Percentiles rank a stretch among this genome's conserved stretches.
Evolutionary conservation across 768 basidiomycete genomes (phyloP).

Genomic region (Rubroboletus pulcherrimus): DNA sequence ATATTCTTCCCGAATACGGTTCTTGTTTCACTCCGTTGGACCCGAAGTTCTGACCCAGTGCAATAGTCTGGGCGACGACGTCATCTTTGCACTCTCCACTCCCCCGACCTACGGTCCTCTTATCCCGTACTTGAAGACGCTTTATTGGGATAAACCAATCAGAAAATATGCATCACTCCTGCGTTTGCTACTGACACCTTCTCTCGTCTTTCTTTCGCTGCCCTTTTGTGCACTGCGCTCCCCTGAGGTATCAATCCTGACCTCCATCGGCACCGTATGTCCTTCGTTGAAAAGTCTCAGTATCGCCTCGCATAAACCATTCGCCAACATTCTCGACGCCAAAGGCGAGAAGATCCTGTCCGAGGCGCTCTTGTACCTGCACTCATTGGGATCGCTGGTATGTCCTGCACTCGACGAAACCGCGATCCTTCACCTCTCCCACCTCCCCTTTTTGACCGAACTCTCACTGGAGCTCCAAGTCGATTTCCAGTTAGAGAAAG

Average conservation of each 20-base stretch:
- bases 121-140: constrained; percentile 19
- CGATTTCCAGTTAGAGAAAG: constrained; percentile 13
- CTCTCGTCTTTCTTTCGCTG: constrained; percentile 17
- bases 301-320: neutral
- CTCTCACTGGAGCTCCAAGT: constrained; percentile 16
- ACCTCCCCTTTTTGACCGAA: constrained; percentile 11
- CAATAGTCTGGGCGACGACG: constrained; percentile 15
- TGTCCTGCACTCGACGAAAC: constrained; percentile 21
- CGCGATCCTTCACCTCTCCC: constrained; percentile 24
- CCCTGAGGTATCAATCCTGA: constrained; percentile 19
- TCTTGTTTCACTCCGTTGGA: constrained; percentile 1
- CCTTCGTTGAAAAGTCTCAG: constrained; percentile 16
- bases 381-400: constrained; percentile 12
- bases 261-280: constrained; percentile 19
- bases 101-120: constrained; percentile 22
- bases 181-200: constrained; percentile 20
- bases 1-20: constrained; percentile 25
- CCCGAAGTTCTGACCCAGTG: neutral
- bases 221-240: constrained; percentile 4
- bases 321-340: constrained; percentile 3
- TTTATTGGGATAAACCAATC: constrained; percentile 16
- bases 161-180: constrained; percentile 18
- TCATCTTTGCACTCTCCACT: constrained; percentile 24
- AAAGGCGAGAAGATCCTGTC: constrained; percentile 21
- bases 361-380: constrained; percentile 16